These are phyloP conservation scores for Forsythia suspensa DNA, from an alignment of 257 asterid genomes.

Conservation along the genomic window DNA sequence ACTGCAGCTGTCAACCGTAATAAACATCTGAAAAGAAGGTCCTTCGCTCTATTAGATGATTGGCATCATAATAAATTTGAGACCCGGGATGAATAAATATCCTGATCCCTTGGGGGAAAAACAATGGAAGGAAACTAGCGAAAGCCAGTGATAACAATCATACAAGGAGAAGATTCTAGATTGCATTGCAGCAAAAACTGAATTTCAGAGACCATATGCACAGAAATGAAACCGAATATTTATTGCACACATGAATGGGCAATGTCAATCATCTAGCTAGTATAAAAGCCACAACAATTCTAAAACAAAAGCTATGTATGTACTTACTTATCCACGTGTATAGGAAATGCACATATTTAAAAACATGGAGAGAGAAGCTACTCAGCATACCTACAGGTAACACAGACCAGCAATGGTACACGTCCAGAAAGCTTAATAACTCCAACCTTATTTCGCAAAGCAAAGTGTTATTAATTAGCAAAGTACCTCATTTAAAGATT, in stretches of 20 bases:
- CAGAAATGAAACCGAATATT: not conserved
- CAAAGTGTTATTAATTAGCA: not conserved
- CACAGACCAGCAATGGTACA: conserved; percentile 22
- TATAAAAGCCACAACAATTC: not conserved
- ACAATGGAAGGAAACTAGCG: not conserved
- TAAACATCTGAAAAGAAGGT: not conserved
- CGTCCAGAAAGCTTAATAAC: conserved; percentile 31
- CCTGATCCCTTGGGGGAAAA: not conserved
- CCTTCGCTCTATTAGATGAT: not conserved
- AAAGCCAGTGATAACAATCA: not conserved
- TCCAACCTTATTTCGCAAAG: not conserved
- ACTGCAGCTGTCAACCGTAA: not conserved
- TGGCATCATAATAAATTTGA: not conserved
- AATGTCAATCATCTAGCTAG: not conserved
- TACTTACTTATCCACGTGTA: not conserved
- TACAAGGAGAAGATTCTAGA: not conserved
- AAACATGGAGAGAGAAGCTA: not conserved
- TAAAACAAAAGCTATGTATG: not conserved
- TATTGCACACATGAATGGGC: not conserved
- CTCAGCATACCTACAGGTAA: conserved; percentile 8
- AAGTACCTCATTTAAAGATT: not conserved
- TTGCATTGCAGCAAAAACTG: not conserved
- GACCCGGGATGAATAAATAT: not conserved
- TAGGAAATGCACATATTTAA: not conserved
- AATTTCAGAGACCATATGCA: not conserved